Conservation (phyloP, 768 basidiomycete species). For the Lactarius deliciosus region DNA sequence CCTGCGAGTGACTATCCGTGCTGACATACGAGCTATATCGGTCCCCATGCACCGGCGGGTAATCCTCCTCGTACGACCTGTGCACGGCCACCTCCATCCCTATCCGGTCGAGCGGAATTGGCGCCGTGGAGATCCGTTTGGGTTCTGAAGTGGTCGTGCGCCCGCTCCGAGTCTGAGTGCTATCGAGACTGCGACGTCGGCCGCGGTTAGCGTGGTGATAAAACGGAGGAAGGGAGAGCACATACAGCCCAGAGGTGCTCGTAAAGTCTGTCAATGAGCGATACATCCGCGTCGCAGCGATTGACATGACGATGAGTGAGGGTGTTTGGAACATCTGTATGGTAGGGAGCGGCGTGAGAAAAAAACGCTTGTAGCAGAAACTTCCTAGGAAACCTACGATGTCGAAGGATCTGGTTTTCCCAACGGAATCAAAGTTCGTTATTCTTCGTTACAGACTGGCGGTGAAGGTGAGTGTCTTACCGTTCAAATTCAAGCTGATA, state of each 20-base stretch:
- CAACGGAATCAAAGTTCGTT: background rate
- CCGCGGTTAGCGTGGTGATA: background rate
- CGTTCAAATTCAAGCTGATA: slow-evolving; percentile 8
- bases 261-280: slow-evolving; percentile 4
- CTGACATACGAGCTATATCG: background rate
- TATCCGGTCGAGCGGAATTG: slow-evolving; percentile 5
- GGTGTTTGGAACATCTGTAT: slow-evolving; percentile 11
- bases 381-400: background rate
- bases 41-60: background rate
- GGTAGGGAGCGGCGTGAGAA: background rate
- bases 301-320: background rate
- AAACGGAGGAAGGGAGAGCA: too few relatives aligned
- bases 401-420: background rate
- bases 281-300: slow-evolving; percentile 20
- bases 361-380: background rate
- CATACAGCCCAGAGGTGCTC: background rate
- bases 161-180: background rate
- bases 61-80: background rate
- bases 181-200: background rate
- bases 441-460: background rate
- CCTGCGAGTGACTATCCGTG: background rate
- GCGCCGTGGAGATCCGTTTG: background rate
- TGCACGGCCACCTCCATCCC: slow-evolving; percentile 9
- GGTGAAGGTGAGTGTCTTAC: background rate
- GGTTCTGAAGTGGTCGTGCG: background rate